Evolutionary conservation across 768 basidiomycete species (phyloP).

Genomic region (Gloeopeniophorella convolvens): DNA sequence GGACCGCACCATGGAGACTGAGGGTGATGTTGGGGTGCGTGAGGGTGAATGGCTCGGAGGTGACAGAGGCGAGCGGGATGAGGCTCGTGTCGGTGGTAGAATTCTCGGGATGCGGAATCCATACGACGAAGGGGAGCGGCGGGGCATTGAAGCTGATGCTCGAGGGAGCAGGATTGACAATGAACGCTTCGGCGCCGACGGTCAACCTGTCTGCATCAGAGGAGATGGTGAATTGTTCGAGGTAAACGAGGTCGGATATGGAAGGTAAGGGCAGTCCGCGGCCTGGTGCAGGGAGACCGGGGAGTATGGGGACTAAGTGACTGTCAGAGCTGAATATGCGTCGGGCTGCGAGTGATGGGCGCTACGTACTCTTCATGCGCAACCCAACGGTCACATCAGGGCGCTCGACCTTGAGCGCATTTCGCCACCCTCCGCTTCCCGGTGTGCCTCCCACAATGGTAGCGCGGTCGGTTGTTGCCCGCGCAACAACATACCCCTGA

Average conservation of each 20-base stretch:
- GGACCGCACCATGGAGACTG: constrained; percentile 46
- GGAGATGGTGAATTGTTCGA: constrained; percentile 48
- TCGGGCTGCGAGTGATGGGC: neutral
- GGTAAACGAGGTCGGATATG: constrained; percentile 51
- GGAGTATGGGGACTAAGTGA: constrained; percentile 51
- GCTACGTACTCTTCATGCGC: constrained; percentile 45
- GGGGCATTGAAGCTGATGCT: constrained; percentile 46
- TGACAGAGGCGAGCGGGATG: constrained; percentile 48
- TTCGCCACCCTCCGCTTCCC: constrained; percentile 8
- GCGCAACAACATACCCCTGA: constrained; percentile 1
- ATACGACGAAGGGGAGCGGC: constrained; percentile 55
- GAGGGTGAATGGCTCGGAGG: constrained; percentile 49
- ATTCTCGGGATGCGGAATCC: constrained; percentile 33
- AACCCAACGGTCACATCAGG: constrained; percentile 25
- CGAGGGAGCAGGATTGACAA: constrained; percentile 51
- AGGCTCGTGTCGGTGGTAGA: constrained; percentile 13
- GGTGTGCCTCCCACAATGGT: constrained; percentile 3
- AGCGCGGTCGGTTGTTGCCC: neutral
- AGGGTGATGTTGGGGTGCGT: constrained; percentile 66
- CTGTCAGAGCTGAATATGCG: constrained; percentile 14
- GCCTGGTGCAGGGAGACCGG: constrained; percentile 60
- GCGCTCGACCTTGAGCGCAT: neutral
- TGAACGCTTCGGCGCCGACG: constrained; percentile 44
- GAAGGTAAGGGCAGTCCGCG: constrained; percentile 44
- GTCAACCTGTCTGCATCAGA: constrained; percentile 29